A percentile compares a stretch with the other conserved stretches of the same genome.
phyloP scores from a whole-genome alignment of 2,329 filamentous ascomycete genomes.

The Domatiomyces globalis region DNA sequence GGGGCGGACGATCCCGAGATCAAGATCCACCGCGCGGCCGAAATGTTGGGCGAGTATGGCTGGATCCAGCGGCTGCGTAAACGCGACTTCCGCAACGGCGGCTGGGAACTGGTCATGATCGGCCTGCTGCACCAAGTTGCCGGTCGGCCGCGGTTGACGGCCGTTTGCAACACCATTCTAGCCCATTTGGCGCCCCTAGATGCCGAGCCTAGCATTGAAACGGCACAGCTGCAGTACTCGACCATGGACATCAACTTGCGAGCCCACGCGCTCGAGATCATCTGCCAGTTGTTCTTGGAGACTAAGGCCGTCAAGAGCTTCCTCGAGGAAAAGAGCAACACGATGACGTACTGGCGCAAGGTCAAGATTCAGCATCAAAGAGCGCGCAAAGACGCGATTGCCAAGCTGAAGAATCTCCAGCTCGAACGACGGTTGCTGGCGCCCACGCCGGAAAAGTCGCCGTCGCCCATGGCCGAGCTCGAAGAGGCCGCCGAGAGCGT shows the following conservation, averaged over 20 bases:
- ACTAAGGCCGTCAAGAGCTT: constrained; percentile 77
- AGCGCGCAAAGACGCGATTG: constrained; percentile 48
- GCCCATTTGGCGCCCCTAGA: constrained; percentile 67
- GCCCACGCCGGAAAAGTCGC: constrained; percentile 32
- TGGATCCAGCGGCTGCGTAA: constrained; percentile 78
- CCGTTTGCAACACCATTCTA: constrained; percentile 65
- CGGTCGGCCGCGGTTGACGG: constrained; percentile 53
- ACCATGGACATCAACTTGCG: constrained; percentile 70
- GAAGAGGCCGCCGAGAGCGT: constrained; percentile 39
- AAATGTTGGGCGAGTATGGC: constrained; percentile 57
- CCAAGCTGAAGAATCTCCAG: constrained; percentile 33
- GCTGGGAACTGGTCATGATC: constrained; percentile 82
- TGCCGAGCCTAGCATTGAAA: constrained; percentile 59
- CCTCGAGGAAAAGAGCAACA: constrained; percentile 80
- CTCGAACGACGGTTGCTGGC: constrained; percentile 35
- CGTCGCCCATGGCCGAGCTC: constrained; percentile 30
- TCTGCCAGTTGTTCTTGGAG: constrained; percentile 72
- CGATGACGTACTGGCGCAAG: constrained; percentile 90
- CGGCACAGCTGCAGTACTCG: constrained; percentile 57
- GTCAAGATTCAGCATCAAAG: constrained; percentile 89
- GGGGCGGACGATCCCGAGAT: constrained; percentile 24
- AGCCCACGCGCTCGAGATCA: constrained; percentile 64
- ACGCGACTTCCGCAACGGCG: constrained; percentile 70
- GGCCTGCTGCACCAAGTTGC: constrained; percentile 77
- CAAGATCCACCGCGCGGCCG: constrained; percentile 45